Evolutionary conservation across 441 rosid genomes (phyloP), one percentile per base, ranked within the genome.

Genomic region (Hypseocharis bilobata): DNA sequence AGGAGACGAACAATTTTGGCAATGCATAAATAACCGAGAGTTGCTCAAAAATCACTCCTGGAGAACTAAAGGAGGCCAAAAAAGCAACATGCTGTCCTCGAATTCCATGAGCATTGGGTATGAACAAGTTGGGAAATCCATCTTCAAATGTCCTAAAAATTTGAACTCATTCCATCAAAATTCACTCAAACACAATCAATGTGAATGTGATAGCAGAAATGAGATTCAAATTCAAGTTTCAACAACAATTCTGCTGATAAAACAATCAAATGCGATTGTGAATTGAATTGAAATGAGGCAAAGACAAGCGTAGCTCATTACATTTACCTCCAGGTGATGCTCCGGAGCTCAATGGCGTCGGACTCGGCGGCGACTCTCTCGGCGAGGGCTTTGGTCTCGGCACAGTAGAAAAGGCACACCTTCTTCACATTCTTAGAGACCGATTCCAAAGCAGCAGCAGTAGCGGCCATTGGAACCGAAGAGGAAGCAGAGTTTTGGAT

Each of bases 71-170:
- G 0, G 98, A 88, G 30, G 96, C 94, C 76, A 92, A 76, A 76
- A 89, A 92, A 1, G 98, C 96, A 0, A 92, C 98, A 32, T 87
- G 85, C 36, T 87, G 89, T 6, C 98, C 98, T 2, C 96, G 88
- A 69, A 92, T 87, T 34, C 88, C 98, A 19, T 85, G 89, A 38
- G 98, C 98, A 81, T 88, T 89, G 2, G 90, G 96, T 77, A 88
- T 92, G 78, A 89, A 92, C 73, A 92, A 76, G 75, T 92, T 82
- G 6, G 98, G 95, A 62, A 91, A 91, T 57, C n/a, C n/a, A n/a
- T n/a, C n/a, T n/a, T n/a, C n/a, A n/a, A n/a, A n/a, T n/a, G n/a
- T n/a, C n/a, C n/a, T n/a, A n/a, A n/a, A n/a, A n/a, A n/a, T n/a
- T n/a, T n/a, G n/a, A n/a, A n/a, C n/a, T n/a, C n/a, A n/a, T n/a